These are phyloP conservation scores for Rhodotorula sp. DNA, from an alignment of 1,284 basidiomycete genomes.

Conservation along the genomic window DNA sequence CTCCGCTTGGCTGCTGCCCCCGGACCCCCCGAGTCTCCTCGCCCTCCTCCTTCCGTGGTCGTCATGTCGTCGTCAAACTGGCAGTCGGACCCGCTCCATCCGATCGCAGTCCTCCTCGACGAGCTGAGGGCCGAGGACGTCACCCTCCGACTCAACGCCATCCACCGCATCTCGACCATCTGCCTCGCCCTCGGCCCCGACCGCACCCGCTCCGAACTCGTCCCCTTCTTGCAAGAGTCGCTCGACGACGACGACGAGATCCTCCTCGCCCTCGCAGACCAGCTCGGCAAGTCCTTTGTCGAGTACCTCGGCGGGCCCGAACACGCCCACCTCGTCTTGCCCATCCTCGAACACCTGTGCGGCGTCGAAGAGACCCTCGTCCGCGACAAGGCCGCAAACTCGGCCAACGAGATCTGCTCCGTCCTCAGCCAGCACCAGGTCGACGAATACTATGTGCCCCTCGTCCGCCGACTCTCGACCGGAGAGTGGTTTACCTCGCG, in stretches of 20 bases:
- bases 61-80: constrained; percentile 7
- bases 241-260: constrained; percentile 99
- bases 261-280: constrained; percentile 90
- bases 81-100: constrained; percentile 37
- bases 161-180: constrained; percentile 97
- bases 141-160: constrained; percentile 86
- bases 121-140: constrained; percentile 96
- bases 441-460: constrained; percentile 88
- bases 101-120: constrained; percentile 59
- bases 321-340: constrained; percentile 83
- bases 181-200: constrained; percentile 94
- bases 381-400: constrained; percentile 97
- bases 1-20: too few relatives aligned
- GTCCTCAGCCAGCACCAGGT: constrained; percentile 76
- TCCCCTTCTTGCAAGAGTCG: constrained; percentile 96
- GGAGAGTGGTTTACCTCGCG: constrained; percentile 99
- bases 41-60: background rate
- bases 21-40: background rate
- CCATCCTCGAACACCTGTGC: constrained; percentile 91
- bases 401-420: constrained; percentile 85
- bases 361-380: constrained; percentile 98
- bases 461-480: constrained; percentile 80
- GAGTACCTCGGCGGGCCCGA: constrained; percentile 93
- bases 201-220: constrained; percentile 90
- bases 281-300: constrained; percentile 78